Conservation (phyloP, 2,329 filamentous ascomycete species). For the Pezicula neosporulosa region DNA sequence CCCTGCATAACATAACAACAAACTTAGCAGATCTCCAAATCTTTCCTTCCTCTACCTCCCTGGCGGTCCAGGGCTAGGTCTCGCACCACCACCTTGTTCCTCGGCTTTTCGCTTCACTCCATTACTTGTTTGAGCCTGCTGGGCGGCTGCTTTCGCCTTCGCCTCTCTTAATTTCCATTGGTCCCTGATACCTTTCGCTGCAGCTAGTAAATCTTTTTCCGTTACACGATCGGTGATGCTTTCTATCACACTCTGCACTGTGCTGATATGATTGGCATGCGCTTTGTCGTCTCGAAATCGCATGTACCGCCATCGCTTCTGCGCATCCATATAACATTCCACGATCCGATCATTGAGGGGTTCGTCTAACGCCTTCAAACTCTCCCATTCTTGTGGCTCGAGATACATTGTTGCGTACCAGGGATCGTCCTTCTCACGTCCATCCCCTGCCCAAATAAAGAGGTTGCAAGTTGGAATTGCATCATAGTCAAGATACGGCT, state of each 20-base stretch:
- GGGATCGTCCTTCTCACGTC: slow-evolving; percentile 35
- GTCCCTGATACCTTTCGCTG: slow-evolving; percentile 68
- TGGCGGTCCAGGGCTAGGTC: slow-evolving; percentile 24
- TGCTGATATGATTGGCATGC: slow-evolving; percentile 84
- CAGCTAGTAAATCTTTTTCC: slow-evolving; percentile 72
- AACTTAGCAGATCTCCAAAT: neutral
- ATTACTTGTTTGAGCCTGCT: neutral
- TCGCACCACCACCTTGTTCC: slow-evolving; percentile 19
- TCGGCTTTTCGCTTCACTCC: slow-evolving; percentile 23
- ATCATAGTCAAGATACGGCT: slow-evolving; percentile 74
- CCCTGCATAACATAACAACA: no score
- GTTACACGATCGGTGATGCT: slow-evolving; percentile 86
- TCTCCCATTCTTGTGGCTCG: slow-evolving; percentile 77
- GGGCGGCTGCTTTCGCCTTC: slow-evolving; percentile 10
- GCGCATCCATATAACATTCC: slow-evolving; percentile 79
- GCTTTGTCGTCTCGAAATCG: slow-evolving; percentile 90
- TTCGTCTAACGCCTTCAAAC: slow-evolving; percentile 67
- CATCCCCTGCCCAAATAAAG: slow-evolving; percentile 62
- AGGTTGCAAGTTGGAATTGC: slow-evolving; percentile 72
- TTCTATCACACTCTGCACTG: slow-evolving; percentile 81
- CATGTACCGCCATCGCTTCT: slow-evolving; percentile 78
- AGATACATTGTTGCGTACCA: slow-evolving; percentile 66
- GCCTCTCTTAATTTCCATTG: slow-evolving; percentile 62
- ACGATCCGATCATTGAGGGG: slow-evolving; percentile 85
- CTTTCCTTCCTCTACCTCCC: slow-evolving; percentile 4